These are phyloP conservation scores for Pittosporum tobira DNA, from an alignment of 129 eudicot species.

Conservation along the genomic window DNA sequence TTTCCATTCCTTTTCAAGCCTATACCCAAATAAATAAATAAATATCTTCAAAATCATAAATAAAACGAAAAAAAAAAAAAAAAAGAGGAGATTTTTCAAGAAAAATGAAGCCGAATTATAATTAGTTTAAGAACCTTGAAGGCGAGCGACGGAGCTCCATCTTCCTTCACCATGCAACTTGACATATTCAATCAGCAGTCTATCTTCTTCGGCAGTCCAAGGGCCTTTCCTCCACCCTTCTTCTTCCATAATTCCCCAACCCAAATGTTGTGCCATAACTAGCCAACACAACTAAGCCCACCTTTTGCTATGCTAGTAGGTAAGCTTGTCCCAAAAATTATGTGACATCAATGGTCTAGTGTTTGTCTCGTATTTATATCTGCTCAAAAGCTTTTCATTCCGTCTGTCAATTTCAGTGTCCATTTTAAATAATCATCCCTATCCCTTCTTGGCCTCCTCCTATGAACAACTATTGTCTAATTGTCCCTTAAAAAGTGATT, in stretches of 20 bases:
- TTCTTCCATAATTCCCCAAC: slow-evolving; percentile 51
- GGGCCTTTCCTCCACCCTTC: slow-evolving; percentile 92
- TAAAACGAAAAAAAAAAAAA: not conserved
- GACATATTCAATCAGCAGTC: slow-evolving; percentile 63
- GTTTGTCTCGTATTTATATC: slow-evolving; percentile 55
- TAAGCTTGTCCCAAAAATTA: slow-evolving; percentile 27
- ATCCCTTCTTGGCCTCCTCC: slow-evolving; percentile 15
- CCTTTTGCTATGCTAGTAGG: slow-evolving; percentile 7
- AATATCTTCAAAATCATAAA: not conserved
- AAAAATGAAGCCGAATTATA: not conserved
- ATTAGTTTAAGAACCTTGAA: slow-evolving; percentile 36
- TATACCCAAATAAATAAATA: slow-evolving; percentile 4
- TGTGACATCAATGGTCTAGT: slow-evolving; percentile 39
- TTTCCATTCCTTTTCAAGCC: slow-evolving; percentile 89
- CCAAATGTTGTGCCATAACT: slow-evolving; percentile 27
- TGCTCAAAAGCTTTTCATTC: slow-evolving; percentile 15
- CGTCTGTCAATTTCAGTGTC: slow-evolving; percentile 26
- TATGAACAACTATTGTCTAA: too few species aligned
- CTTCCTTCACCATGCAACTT: slow-evolving; percentile 83
- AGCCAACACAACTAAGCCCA: slow-evolving; percentile 21
- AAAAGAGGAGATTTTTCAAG: not conserved
- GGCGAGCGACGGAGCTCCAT: slow-evolving; percentile 78
- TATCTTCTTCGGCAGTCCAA: slow-evolving; percentile 90
- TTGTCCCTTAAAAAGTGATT: too few species aligned
- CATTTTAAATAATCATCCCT: slow-evolving; percentile 20